These are phyloP conservation scores for Blumeria graminis DNA, from an alignment of 2,329 filamentous ascomycete genomes.

Conservation along the genomic window DNA sequence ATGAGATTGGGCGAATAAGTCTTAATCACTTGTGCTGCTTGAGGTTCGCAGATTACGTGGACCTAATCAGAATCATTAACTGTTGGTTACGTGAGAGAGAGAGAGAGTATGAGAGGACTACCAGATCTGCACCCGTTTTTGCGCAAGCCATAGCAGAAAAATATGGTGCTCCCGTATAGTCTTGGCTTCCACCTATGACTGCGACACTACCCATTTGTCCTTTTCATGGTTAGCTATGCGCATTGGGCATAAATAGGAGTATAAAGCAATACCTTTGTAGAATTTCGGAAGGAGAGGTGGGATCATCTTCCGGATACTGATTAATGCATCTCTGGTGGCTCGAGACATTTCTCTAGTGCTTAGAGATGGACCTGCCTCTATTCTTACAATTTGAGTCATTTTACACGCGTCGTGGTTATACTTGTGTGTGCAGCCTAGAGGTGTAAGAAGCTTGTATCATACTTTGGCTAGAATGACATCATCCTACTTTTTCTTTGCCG, in stretches of 20 bases:
- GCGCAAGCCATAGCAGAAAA: slow-evolving; percentile 96
- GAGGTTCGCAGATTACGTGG: slow-evolving; percentile 87
- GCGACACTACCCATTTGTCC: slow-evolving; percentile 79
- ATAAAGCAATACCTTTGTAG: slow-evolving; percentile 49
- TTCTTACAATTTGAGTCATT: no score
- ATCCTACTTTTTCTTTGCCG: no score
- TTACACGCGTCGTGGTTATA: no score
- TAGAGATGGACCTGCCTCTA: no score
- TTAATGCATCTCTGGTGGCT: slow-evolving; percentile 49
- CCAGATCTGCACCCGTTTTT: slow-evolving; percentile 73
- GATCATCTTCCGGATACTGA: slow-evolving; percentile 68
- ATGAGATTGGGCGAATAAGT: slow-evolving; percentile 95
- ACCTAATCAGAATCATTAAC: slow-evolving; percentile 25
- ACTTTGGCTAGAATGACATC: no score
- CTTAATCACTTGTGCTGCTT: slow-evolving; percentile 75
- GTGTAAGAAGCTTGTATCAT: no score
- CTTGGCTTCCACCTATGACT: slow-evolving; percentile 83
- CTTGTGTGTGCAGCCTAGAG: no score
- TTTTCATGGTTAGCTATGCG: neutral
- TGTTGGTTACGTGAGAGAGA: neutral
- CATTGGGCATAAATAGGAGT: no score
- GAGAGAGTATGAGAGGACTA: slow-evolving; percentile 18
- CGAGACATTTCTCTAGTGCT: slow-evolving; percentile 27
- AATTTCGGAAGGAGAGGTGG: slow-evolving; percentile 89
- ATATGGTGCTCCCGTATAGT: slow-evolving; percentile 93